Base-by-base conservation (phyloP, 345 rosid species). In the Dimocarpus longan region DNA sequence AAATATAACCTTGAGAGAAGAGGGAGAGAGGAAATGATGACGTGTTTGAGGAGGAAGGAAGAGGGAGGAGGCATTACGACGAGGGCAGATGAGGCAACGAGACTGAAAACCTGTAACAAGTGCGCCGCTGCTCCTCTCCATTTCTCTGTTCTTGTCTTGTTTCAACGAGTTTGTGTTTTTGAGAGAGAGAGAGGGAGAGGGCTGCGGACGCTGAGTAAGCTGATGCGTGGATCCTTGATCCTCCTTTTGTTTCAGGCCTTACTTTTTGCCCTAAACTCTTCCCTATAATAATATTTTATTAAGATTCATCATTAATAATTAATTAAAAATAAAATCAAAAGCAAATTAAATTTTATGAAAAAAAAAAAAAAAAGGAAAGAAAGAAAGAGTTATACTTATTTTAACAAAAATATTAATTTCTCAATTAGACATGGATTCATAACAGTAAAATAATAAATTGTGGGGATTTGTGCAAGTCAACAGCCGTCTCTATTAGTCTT, bases 101-200 rank as follows among this genome's bases (percentile, higher is more conserved):
- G 87, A 87, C 40, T 79, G 88, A 28, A 85, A 75, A 57, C 78
- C 85, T 0, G 86, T 76, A 0, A 81, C 62, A 32, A 84, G 82
- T 24, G 90, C 88, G 63, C 78, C 77, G 63, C 59, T 10, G 63
- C 59, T 10, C 76, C 80, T 81, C 87, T 92, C 97, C 98, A 94
- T 94, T 71, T 48, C 66, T 76, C 24, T 60, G 1, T 43, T 28
- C n/a, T 28, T 7, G 1, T 6, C 11, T 10, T 68, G 0, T 10
- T 19, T 43, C 10, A 10, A 0, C 0, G 4, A 1, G 70, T 0
- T 16, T 52, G 22, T n/a, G 74, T 26, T 48, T 15, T 57, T 5
- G 2, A 57, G 42, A 3, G 18, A 19, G 8, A 42, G 22, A 68
- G 56, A 3, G 26, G 6, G 40, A 0, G 62, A 59, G 26, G 43